Evolutionary conservation across 164 flowering plant species (phyloP).

Genomic region (Aristolochia contorta): DNA sequence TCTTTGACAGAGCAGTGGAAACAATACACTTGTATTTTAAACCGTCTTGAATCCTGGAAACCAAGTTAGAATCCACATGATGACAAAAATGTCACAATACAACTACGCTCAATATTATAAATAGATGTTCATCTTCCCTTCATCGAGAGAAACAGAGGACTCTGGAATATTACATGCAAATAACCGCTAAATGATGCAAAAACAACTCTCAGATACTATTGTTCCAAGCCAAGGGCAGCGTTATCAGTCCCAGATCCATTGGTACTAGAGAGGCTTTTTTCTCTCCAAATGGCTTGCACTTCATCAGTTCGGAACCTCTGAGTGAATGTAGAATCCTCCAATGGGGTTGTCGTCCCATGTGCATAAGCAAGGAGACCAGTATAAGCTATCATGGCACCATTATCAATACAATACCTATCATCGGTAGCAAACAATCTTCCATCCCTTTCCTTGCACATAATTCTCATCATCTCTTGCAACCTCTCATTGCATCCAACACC

Average conservation of each 20-base stretch:
- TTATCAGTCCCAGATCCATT: slow-evolving; percentile 10
- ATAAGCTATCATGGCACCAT: slow-evolving; percentile 29
- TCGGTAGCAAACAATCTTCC: slow-evolving; percentile 84
- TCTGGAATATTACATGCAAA: no score
- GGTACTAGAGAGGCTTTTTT: slow-evolving; percentile 11
- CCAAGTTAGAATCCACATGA: no score
- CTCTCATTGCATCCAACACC: slow-evolving; percentile 99
- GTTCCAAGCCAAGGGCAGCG: no score
- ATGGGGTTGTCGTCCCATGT: slow-evolving; percentile 58
- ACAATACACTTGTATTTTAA: no score
- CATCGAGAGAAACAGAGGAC: no score
- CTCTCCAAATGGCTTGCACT: slow-evolving; percentile 89
- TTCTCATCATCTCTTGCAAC: slow-evolving; percentile 92
- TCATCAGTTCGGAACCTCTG: slow-evolving; percentile 95
- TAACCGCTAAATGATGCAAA: no score
- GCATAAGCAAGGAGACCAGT: slow-evolving; percentile 28
- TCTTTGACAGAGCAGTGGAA: no score
- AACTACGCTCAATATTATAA: no score
- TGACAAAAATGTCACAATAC: no score
- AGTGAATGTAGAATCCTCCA: slow-evolving; percentile 86
- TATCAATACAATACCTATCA: slow-evolving; percentile 85
- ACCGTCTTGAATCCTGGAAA: no score
- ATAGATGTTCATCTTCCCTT: no score
- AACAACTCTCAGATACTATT: no score
- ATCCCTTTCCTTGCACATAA: slow-evolving; percentile 86